Evolutionary conservation across 2,329 filamentous ascomycete species (phyloP).

Genomic region (Mariannaea sp.): DNA sequence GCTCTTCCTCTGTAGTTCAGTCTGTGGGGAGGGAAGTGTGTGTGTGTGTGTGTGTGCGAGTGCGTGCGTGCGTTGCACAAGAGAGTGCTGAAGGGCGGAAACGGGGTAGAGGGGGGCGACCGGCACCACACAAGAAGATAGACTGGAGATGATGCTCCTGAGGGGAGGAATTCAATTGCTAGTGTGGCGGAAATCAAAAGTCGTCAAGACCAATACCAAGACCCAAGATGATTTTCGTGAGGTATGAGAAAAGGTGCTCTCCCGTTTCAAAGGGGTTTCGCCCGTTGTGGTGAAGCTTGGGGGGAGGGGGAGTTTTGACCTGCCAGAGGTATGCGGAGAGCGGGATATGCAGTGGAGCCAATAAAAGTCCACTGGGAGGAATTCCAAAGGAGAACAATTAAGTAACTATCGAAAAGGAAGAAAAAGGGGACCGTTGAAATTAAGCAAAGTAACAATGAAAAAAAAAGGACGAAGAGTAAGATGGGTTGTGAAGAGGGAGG

Average conservation of each 20-base stretch:
- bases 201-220: constrained; percentile 32
- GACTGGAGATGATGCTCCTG: constrained; percentile 15
- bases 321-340: constrained; percentile 23
- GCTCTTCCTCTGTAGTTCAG: constrained; percentile 27
- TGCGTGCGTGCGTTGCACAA: not conserved
- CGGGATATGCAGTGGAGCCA: constrained; percentile 12
- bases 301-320: constrained; percentile 1
- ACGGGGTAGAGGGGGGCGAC: constrained; percentile 19
- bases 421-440: too few relatives aligned
- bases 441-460: constrained; percentile 5
- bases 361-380: constrained; percentile 7
- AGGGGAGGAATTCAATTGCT: constrained; percentile 8
- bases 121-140: constrained; percentile 27
- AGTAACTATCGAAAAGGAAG: too few relatives aligned
- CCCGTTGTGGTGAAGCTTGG: constrained; percentile 1
- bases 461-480: constrained; percentile 1
- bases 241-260: not conserved
- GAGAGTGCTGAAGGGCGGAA: not conserved
- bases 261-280: constrained; percentile 23
- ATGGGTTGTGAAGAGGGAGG: constrained; percentile 8
- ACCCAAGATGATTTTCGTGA: not conserved
- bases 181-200: constrained; percentile 16
- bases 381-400: constrained; percentile 27
- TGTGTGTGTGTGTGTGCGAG: not conserved
- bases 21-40: not conserved